These are phyloP conservation scores for Emydomyces testavorans DNA, from an alignment of 2,329 filamentous ascomycete genomes.

Conservation along the genomic window DNA sequence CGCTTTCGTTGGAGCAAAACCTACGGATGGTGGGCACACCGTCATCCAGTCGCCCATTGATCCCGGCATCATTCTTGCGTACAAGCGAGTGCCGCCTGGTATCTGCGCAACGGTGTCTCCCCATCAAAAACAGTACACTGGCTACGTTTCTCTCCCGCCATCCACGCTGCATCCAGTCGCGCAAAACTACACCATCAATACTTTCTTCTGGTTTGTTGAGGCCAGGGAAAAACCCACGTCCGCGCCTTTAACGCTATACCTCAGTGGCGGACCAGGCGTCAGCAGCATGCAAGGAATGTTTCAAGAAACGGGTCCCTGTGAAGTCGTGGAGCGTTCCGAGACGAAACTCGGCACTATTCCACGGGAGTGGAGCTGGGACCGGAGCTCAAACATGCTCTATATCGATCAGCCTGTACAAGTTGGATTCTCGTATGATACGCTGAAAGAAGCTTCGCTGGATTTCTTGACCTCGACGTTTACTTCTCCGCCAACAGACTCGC, in stretches of 20 bases:
- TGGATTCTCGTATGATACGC: slow-evolving; percentile 27
- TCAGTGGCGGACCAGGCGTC: slow-evolving; percentile 39
- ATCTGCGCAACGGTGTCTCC: slow-evolving; percentile 47
- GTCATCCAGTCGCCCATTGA: slow-evolving; percentile 50
- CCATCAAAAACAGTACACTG: slow-evolving; percentile 34
- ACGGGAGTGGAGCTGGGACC: slow-evolving; percentile 47
- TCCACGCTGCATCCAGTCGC: slow-evolving; percentile 10
- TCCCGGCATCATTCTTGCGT: slow-evolving; percentile 53
- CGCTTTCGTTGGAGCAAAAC: not conserved
- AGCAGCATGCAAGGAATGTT: slow-evolving; percentile 33
- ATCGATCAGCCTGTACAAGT: slow-evolving; percentile 55
- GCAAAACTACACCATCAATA: slow-evolving; percentile 14
- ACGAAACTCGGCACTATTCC: slow-evolving; percentile 25
- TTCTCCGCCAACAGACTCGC: slow-evolving; percentile 19
- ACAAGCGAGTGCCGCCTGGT: slow-evolving; percentile 47
- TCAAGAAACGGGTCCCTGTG: slow-evolving; percentile 36
- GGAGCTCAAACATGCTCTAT: slow-evolving; percentile 54
- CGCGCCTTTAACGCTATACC: slow-evolving; percentile 36
- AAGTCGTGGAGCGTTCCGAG: slow-evolving; percentile 29
- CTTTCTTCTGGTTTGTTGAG: slow-evolving; percentile 38
- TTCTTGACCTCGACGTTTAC: slow-evolving; percentile 12
- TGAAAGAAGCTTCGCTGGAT: slow-evolving; percentile 15
- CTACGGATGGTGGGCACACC: not conserved
- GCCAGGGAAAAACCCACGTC: slow-evolving; percentile 34
- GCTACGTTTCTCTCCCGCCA: slow-evolving; percentile 14